These are phyloP conservation scores for Claviceps pazoutovae DNA, from an alignment of 2,329 filamentous ascomycete species.

Conservation along the genomic window DNA sequence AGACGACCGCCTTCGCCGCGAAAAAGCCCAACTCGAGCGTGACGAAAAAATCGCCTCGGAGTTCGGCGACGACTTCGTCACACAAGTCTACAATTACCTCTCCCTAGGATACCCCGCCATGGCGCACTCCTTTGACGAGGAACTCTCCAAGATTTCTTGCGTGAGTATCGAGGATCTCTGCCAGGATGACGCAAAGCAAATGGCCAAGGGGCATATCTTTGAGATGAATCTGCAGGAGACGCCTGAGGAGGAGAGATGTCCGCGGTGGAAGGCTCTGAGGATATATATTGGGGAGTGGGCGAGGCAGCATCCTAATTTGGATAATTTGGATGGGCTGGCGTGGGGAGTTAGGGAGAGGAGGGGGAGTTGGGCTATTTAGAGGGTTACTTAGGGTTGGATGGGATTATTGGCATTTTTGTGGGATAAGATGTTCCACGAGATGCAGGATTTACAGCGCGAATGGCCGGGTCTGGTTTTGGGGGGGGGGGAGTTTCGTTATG, in stretches of 20 bases:
- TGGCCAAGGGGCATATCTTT: conserved; percentile 60
- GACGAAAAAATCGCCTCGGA: conserved; percentile 46
- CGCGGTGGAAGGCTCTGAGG: conserved; percentile 72
- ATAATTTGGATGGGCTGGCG: conserved; percentile 41
- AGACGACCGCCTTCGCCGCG: conserved; percentile 34
- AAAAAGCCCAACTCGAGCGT: conserved; percentile 34
- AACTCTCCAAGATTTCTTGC: conserved; percentile 67
- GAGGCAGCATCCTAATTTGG: conserved; percentile 65
- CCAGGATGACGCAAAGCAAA: conserved; percentile 48
- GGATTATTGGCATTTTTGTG: no score
- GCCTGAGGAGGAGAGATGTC: conserved; percentile 38
- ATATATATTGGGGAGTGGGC: conserved; percentile 84
- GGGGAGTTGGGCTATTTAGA: conserved; percentile 59
- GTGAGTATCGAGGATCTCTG: conserved; percentile 56
- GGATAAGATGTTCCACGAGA: no score
- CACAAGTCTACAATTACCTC: conserved; percentile 94
- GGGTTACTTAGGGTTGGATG: no score
- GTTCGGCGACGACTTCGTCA: conserved; percentile 74
- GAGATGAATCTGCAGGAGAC: conserved; percentile 32
- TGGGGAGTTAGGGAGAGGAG: conserved; percentile 55
- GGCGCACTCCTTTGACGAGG: conserved; percentile 69
- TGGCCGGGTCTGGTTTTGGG: no score
- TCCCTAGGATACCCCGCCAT: conserved; percentile 83
- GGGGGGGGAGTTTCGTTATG: no score
- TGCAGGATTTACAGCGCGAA: no score